Base-by-base conservation (phyloP, 2,329 filamentous ascomycete species). In the Whalleya microplaca region DNA sequence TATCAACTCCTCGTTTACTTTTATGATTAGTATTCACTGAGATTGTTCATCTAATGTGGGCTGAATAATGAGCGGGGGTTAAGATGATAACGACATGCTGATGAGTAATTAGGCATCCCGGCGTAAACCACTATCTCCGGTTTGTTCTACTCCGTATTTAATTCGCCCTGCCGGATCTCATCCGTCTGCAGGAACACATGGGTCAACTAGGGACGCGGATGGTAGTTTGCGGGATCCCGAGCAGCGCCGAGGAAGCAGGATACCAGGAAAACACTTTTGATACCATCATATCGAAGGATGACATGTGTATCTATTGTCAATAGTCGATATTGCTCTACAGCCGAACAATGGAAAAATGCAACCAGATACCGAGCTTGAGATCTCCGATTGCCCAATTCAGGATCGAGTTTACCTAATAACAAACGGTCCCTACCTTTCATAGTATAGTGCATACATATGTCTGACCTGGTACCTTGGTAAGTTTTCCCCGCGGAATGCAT, bases 401-500 rank as follows among this genome's bases (percentile, higher is more conserved):
- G 32, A 37, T 37, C 32, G 32, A 37, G 14, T 37, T 37, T 37
- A 37, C 32, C 5, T 37, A 37, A 37, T 37, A 37, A 37, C 9
- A 16, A 14, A 37, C 32, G 32, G 32, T 37, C 10, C 32, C 32
- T 12, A 37, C 23, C 23, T 27, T n/a, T n/a, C n/a, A n/a, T 27
- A 27, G 23, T 27, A 4, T 27, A 27, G 23, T 27, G n/a, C n/a
- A n/a, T n/a, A n/a, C n/a, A n/a, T n/a, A n/a, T n/a, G n/a, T n/a
- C n/a, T n/a, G n/a, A n/a, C n/a, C n/a, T n/a, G 27, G 27, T 29
- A 5, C 27, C 27, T 29, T 5, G 42, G 14, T 40, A 27, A 48
- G 48, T 41, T 18, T 59, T 51, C 65, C 64, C 64, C 64, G 61
- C 64, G 62, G 51, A 50, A 53, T 47, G 56, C 55, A 63, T 59